Evolutionary conservation across 208 protist genomes (phyloP), one percentile per base, ranked within the genome.

Genomic region (Trypanosoma rangeli): DNA sequence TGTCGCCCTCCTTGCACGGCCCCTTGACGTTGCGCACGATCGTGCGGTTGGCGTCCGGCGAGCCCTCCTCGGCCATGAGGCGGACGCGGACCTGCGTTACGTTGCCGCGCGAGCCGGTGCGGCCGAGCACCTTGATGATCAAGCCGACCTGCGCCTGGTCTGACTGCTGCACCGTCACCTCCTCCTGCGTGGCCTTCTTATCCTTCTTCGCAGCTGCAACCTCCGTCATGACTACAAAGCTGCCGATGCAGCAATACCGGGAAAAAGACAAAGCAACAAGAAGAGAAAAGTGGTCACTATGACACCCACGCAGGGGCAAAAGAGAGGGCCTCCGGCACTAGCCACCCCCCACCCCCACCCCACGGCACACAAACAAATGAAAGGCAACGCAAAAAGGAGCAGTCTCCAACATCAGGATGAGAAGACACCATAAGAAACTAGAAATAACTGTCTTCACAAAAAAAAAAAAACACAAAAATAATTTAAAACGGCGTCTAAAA

Each of bases 21-120:
- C 98, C 99, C 85, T 99, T 99, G 74, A 99, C 98, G 87, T 99
- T 99, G 80, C 99, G 96, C 79, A 99, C 92, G 78, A 99, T 98
- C 10, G 85, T 93, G 73, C 99, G 93, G 83, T 92, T 93, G 56
- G 86, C 86, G 50, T 98, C 88, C 52, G 85, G 83, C 42, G 85
- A 92, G 35, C 88, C 90, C 54, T 89, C 83, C 74, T 94, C 88
- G 59, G 94, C 87, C 73, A 99, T 83, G 68, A 99, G 97, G 48
- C 94, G 84, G 48, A 98, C 97, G 66, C 93, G 93, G 76, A 99
- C 97, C 92, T 99, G 98, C 44, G 98, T 99, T 76, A 99, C 97
- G 79, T 98, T 98, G 90, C 99, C 99, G 73, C 99, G 96, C 63
- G 98, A 99, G 77, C 99, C 99, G 44, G 99, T 99, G 80, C 99